Evolutionary conservation across 257 asterid genomes (phyloP).

Genomic region (Plantago elongata): DNA sequence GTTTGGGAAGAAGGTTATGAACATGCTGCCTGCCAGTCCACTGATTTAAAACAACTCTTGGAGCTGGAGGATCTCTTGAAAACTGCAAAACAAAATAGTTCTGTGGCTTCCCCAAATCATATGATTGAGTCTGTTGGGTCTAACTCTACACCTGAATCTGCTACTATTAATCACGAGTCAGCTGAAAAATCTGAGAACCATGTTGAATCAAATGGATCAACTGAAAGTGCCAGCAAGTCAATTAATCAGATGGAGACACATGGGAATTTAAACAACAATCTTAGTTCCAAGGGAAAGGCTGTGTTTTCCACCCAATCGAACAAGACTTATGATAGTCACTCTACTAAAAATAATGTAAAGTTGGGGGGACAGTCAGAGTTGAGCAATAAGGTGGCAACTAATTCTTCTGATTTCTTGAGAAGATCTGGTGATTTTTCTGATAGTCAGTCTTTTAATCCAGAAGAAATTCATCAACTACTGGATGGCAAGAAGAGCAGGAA

Average conservation of each 20-base stretch:
- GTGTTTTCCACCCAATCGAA: conserved; percentile 31
- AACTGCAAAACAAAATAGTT: conserved; percentile 42
- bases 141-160: conserved; percentile 34
- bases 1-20: conserved; percentile 88
- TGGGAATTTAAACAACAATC: conserved; percentile 35
- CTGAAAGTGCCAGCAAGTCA: conserved; percentile 29
- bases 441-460: conserved; percentile 44
- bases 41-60: conserved; percentile 78
- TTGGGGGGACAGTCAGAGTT: conserved; percentile 36
- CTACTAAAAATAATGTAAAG: conserved; percentile 43
- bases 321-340: conserved; percentile 40
- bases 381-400: conserved; percentile 22
- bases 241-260: conserved; percentile 34
- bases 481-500: conserved; percentile 58
- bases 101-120: conserved; percentile 27
- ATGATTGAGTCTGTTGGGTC: conserved; percentile 37
- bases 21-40: conserved; percentile 67
- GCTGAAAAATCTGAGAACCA: conserved; percentile 33
- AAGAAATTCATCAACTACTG: conserved; percentile 46
- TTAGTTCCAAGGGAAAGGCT: conserved; percentile 24
- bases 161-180: conserved; percentile 33
- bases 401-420: conserved; percentile 29
- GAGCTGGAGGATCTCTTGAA: conserved; percentile 82
- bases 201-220: conserved; percentile 42
- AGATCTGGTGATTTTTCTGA: conserved; percentile 49